Base-by-base conservation (phyloP, 2,329 filamentous ascomycete species). In the Aureobasidium sp. region DNA sequence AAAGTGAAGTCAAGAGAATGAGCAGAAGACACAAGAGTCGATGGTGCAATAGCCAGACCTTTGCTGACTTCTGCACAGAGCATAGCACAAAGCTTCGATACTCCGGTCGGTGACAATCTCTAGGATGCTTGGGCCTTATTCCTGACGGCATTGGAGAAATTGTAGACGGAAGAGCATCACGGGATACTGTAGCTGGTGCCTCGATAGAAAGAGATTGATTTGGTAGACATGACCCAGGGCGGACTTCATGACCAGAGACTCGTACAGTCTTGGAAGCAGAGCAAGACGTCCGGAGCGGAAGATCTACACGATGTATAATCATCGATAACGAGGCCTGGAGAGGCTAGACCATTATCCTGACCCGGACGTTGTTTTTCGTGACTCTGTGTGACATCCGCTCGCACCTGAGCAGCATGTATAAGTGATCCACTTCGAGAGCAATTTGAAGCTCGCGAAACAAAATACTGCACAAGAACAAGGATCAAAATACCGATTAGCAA, bases 141-240 rank as follows among this genome's bases (percentile, higher is more conserved):
- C 7, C 12, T 10, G 32, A 10, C 32, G 32, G 10, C 12, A 10
- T 9, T 34, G 15, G 37, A 39, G 17, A 15, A 39, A 3, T 39
- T 8, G 37, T 3, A 17, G 20, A 41, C 37, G 37, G 37, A 41
- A 8, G 17, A 41, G 37, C 37, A n/a, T 17, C 37, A 41, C 15
- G 15, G 20, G 37, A 41, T 41, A 6, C n/a, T 41, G 20, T 8
- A 3, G 37, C 6, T n/a, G 37, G 9, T 7, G 17, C 13, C 17
- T 39, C 37, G 13, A 39, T 15, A 6, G 5, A 7, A 20, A 15
- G 12, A 15, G 26, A 94, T 37, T 37, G 12, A 37, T 13, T 6
- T 15, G 13, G 34, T 15, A 37, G 34, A 37, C 34, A 37, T 13
- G 34, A 37, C 34, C 34, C 34, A 13, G 34, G 13, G 12, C 12